Evolutionary conservation across 495 filamentous ascomycete genomes (phyloP), one percentile per base, ranked within the genome.

Genomic region (Cryomyces minteri): DNA sequence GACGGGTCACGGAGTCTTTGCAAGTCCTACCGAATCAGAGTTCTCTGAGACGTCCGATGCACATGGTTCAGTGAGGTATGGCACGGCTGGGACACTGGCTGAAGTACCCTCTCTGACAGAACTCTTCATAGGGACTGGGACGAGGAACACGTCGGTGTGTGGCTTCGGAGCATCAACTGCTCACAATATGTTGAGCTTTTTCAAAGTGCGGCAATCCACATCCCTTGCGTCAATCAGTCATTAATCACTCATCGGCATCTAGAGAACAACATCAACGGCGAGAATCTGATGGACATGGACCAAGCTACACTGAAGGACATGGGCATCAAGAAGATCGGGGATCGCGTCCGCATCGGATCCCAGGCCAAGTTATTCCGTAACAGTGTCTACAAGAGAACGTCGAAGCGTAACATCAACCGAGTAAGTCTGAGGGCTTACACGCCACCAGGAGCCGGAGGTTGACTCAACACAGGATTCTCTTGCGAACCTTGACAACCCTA

Each of bases 321-420:
- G 75, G 90, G 90, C 29, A 85, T 99, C 50, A 93, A 95, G 51
- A 99, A 94, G 62, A 81, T 99, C 45, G 90, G 90, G 41, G 92
- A 99, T 62, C 77, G 92, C 33, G 86, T 99, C n/a, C 80, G 90
- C 49, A 80, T 99, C 85, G 61, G 74, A 82, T 55, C 84, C 75
- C 51, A 94, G 46, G 62, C 94, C 54, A 96, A 96, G 68, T 80
- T 88, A 54, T 74, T 99, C 30, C 70, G 90, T 47, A 86, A 79
- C 47, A 86, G 80, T 57, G 77, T 86, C 4, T 83, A 83, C 55
- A 77, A 82, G 46, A 85, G 84, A 56, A 79, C 77, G 45, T 88
- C 81, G 58, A 85, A 84, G 64, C 74, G 84, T 48, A 88, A 44
- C 8, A 59, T 55, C 34, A 65, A 92, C 63, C 70, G 90, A 70